A percentile compares a stretch with the other conserved stretches of the same genome.
Conservation (phyloP, 2,329 filamentous ascomycete genomes). For the Diaporthe eres region DNA sequence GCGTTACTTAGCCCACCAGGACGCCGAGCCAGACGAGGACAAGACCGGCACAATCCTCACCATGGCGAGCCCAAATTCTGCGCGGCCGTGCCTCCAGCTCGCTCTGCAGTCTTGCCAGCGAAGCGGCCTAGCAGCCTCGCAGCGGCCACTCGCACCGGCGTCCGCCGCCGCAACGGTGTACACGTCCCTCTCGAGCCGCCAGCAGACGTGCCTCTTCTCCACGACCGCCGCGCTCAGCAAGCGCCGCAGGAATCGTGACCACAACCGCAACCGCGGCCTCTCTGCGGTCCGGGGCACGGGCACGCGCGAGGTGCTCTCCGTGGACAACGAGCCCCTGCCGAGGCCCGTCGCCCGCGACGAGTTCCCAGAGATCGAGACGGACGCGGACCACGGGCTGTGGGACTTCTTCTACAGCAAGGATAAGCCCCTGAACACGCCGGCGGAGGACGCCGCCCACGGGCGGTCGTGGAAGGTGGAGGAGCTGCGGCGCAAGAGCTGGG, state of each 20-base stretch:
- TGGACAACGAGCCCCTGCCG: slow-evolving; percentile 80
- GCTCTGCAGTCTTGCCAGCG: slow-evolving; percentile 36
- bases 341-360: slow-evolving; percentile 69
- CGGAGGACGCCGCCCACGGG: slow-evolving; percentile 80
- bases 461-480: slow-evolving; percentile 89
- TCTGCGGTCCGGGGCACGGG: slow-evolving; percentile 86
- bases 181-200: slow-evolving; percentile 12
- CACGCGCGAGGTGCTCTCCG: slow-evolving; percentile 79
- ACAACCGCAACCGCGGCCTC: slow-evolving; percentile 84
- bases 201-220: slow-evolving; percentile 50
- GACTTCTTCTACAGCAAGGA: slow-evolving; percentile 85
- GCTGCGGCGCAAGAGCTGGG: slow-evolving; percentile 90
- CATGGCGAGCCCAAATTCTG: slow-evolving; percentile 37
- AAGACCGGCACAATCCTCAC: not conserved
- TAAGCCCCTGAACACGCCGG: slow-evolving; percentile 78
- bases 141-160: slow-evolving; percentile 23
- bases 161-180: not conserved
- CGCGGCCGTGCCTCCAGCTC: slow-evolving; percentile 38
- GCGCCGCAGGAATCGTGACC: slow-evolving; percentile 67
- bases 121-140: slow-evolving; percentile 32
- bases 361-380: slow-evolving; percentile 70
- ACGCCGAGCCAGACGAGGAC: not conserved
- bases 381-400: slow-evolving; percentile 89
- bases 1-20: not conserved
- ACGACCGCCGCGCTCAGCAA: slow-evolving; percentile 49